Percentiles rank a stretch among this genome's conserved stretches.
phyloP scores from a whole-genome alignment of 495 filamentous ascomycete species.

The Penicillium waksmanii region DNA sequence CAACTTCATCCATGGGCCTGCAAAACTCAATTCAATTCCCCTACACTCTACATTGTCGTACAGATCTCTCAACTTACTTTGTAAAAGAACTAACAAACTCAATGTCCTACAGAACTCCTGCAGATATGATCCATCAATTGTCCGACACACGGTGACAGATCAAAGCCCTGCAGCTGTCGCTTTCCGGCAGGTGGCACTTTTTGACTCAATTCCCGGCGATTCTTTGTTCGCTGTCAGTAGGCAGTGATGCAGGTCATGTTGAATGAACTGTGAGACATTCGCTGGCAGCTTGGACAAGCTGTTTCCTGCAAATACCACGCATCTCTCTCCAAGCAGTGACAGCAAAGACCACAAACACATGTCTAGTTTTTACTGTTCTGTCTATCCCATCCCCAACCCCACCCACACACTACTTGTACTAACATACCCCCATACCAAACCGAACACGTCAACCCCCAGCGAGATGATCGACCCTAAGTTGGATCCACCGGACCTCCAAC shows the following conservation, averaged over 20 bases:
- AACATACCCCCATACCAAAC: not conserved
- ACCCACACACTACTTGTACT: not conserved
- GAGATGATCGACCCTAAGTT: not conserved
- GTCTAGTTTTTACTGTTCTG: too few relatives aligned
- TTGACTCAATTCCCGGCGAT: not conserved
- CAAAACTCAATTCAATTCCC: slow-evolving; percentile 17
- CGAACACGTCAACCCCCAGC: not conserved
- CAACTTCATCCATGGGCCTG: slow-evolving; percentile 10
- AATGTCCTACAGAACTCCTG: not conserved
- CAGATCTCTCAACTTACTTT: not conserved
- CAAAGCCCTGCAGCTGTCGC: slow-evolving; percentile 20
- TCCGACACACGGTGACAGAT: slow-evolving; percentile 26
- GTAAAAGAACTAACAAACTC: not conserved
- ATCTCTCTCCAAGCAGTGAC: not conserved
- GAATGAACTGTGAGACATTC: not conserved
- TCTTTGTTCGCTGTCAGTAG: not conserved
- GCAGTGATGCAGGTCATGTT: not conserved
- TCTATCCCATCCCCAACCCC: not conserved
- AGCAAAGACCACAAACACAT: too few relatives aligned
- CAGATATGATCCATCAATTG: slow-evolving; percentile 24
- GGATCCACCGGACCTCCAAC: slow-evolving; percentile 10
- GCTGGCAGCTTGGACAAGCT: not conserved
- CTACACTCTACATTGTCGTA: too few relatives aligned
- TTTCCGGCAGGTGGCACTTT: slow-evolving; percentile 13
- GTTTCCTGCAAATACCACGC: not conserved